These are phyloP conservation scores for Polygonum aviculare DNA, from an alignment of 148 eudicot genomes.

Conservation along the genomic window DNA sequence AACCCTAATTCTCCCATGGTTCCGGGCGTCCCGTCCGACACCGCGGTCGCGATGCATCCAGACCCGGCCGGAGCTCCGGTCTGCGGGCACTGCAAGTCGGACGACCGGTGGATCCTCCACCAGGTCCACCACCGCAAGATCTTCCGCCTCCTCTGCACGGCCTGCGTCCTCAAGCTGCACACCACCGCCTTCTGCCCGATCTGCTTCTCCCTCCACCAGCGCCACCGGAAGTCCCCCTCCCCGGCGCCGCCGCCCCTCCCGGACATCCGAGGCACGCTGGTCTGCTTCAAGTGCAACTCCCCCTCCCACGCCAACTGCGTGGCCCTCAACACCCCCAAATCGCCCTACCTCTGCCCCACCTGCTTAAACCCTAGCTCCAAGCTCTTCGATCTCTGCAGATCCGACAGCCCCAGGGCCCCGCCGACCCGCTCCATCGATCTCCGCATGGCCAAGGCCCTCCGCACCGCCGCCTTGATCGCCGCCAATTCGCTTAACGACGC, in stretches of 20 bases:
- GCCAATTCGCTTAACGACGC: conserved; percentile 50
- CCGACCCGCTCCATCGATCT: conserved; percentile 26
- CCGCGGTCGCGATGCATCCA: conserved; percentile 6
- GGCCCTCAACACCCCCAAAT: conserved; percentile 18
- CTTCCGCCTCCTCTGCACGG: conserved; percentile 62
- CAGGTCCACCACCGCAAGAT: conserved; percentile 38
- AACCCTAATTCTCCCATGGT: conserved; percentile 1
- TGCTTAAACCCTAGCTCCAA: conserved; percentile 41
- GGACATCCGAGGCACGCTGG: conserved; percentile 16
- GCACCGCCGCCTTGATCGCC: conserved; percentile 70
- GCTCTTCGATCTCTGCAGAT: conserved; percentile 23
- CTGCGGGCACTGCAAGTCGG: conserved; percentile 54
- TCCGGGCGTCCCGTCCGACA: conserved; percentile 1
- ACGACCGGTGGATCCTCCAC: conserved; percentile 56
- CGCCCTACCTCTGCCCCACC: conserved; percentile 52
- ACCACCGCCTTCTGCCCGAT: conserved; percentile 63
- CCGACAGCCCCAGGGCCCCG: background rate
- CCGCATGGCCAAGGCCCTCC: conserved; percentile 34
- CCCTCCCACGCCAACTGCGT: conserved; percentile 49
- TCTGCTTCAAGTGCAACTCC: conserved; percentile 58
- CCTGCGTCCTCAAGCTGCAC: conserved; percentile 63
- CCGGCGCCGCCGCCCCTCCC: conserved; percentile 17
- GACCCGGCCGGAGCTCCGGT: conserved; percentile 6
- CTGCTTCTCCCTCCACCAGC: conserved; percentile 53
- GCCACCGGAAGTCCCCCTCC: background rate